Evolutionary conservation across 345 rosid genomes (phyloP).

Genomic region (Populus alba): DNA sequence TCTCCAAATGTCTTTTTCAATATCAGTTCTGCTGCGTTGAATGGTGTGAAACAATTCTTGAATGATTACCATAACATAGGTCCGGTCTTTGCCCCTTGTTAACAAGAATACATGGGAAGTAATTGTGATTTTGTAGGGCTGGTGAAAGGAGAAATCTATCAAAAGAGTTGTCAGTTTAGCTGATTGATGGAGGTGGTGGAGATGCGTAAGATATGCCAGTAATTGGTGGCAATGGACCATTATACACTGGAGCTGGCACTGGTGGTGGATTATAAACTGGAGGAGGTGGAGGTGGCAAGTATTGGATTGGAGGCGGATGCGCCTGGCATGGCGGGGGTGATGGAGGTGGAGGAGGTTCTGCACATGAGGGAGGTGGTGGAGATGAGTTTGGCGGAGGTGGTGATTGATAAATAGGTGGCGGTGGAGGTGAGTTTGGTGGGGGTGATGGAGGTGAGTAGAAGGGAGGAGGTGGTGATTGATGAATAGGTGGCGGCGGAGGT

Average conservation of each 20-base stretch:
- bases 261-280: conserved; percentile 4
- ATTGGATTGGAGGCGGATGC: not conserved
- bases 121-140: not conserved
- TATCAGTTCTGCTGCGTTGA: not conserved
- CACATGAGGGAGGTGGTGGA: conserved; percentile 10
- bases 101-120: not conserved
- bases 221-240: conserved; percentile 35
- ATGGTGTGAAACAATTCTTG: not conserved
- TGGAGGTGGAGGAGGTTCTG: not conserved
- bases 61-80: not conserved
- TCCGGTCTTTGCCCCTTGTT: not conserved
- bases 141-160: not conserved
- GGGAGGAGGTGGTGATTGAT: conserved; percentile 13
- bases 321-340: conserved; percentile 10
- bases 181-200: conserved; percentile 40
- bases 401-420: not conserved
- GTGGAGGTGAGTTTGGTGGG: conserved; percentile 8
- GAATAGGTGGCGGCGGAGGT: conserved; percentile 16
- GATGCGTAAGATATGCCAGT: conserved; percentile 35
- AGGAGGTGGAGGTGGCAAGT: conserved; percentile 20
- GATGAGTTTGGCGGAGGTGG: not conserved
- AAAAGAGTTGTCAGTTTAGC: not conserved
- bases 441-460: not conserved
- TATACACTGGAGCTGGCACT: conserved; percentile 17
- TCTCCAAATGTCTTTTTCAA: not conserved